These are phyloP conservation scores for Nothophaeocryptopus gaeumannii DNA, from an alignment of 2,329 filamentous ascomycete species.

Conservation along the genomic window DNA sequence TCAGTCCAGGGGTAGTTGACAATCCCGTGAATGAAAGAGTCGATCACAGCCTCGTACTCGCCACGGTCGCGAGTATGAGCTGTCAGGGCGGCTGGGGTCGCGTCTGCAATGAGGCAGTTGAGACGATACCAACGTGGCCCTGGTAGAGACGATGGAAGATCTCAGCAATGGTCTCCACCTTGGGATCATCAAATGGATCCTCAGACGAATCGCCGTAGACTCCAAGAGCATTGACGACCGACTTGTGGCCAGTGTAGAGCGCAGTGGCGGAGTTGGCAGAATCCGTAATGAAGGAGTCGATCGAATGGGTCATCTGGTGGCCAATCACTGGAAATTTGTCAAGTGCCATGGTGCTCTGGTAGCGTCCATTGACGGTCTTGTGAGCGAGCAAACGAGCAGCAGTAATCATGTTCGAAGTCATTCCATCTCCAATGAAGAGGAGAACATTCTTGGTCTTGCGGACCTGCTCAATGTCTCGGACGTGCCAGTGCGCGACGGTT, in stretches of 20 bases:
- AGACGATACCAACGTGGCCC: constrained; percentile 61
- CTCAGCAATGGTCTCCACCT: constrained; percentile 79
- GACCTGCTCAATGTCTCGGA: constrained; percentile 65
- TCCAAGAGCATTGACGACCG: constrained; percentile 75
- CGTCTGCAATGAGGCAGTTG: constrained; percentile 79
- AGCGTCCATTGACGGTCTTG: constrained; percentile 80
- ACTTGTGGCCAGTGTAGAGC: constrained; percentile 80
- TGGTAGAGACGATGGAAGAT: constrained; percentile 69
- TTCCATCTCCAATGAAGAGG: constrained; percentile 73
- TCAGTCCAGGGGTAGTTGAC: constrained; percentile 79
- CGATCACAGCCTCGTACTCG: constrained; percentile 69
- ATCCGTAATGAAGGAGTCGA: constrained; percentile 79
- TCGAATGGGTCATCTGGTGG: constrained; percentile 84
- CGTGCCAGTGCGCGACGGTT: constrained; percentile 73
- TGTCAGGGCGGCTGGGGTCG: constrained; percentile 72
- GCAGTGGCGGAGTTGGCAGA: constrained; percentile 81
- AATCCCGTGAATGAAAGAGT: constrained; percentile 72
- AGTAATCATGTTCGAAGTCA: constrained; percentile 59
- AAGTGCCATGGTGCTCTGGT: constrained; percentile 67
- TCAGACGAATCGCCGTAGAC: constrained; percentile 76
- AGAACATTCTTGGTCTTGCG: constrained; percentile 73
- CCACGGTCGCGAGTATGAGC: constrained; percentile 70
- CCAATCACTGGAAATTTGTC: constrained; percentile 73
- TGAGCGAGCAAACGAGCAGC: constrained; percentile 78
- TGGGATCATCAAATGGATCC: constrained; percentile 75